Base-by-base conservation (phyloP, 1,284 basidiomycete genomes). In the Schizopora paradoxa region DNA sequence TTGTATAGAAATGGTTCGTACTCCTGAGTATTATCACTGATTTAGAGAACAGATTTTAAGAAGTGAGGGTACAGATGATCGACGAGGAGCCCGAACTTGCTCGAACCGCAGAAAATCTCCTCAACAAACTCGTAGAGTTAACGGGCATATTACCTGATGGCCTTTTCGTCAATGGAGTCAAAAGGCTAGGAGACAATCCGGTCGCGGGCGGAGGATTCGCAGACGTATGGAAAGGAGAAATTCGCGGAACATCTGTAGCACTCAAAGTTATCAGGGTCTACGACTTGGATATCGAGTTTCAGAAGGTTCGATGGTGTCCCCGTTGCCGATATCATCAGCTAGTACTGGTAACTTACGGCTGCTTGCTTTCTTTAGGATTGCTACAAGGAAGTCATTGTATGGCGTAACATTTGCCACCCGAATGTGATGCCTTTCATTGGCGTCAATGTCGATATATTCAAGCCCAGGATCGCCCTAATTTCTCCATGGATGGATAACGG, bases 401-500 rank as follows among this genome's bases (percentile, higher is more conserved):
- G 40, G 40, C 25, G 26, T 6, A 41, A 29, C 18, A 26, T 41
- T 16, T 3, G 32, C 7, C 40, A 41, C 16, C 40, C 40, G 26
- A 41, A 41, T 27, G 40, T 41, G 8, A 26, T 41, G 16, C 25
- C 40, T 2, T 41, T 41, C n/a, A 26, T 41, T 21, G 40, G 40
- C 26, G 32, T 41, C 25, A 29, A 16, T 29, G 16, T n/a, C 14
- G 40, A 41, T 14, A 29, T 29, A n/a, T 41, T 41, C 21, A 18
- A 26, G 10, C 40, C 40, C 3, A 26, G 40, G 6, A n/a, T 41
- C 10, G 40, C 40, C 7, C 40, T 41, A 19, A 29, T 41, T 7
- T 41, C 40, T n/a, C 19, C 13, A 29, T 41, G 40, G 40, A 41
- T 41, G 40, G 40, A 41, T n/a, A 41, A 41, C 16, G 40, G 40